Base-by-base conservation (phyloP, 345 rosid genomes). In the Gossypium arboreum region DNA sequence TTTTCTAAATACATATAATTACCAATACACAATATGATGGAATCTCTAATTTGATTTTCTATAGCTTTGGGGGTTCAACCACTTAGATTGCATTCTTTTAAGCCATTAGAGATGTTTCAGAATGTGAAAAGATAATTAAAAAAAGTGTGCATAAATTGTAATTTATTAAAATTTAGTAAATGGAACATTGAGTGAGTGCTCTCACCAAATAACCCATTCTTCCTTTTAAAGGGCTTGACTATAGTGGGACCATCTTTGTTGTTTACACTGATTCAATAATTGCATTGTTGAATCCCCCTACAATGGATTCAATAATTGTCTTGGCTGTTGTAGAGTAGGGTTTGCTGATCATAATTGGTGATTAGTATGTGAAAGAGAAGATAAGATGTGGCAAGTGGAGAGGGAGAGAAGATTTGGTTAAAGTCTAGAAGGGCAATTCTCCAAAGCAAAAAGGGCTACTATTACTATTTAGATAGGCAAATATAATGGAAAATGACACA, bases 351-450 rank as follows among this genome's bases (percentile, higher is more conserved):
- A 51, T 80, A 34, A 34, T 34, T 5, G 7, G 41, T 34, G 41
- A 34, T 34, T 78, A 82, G 80, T 75, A 67, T 54, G 64, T 55
- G 43, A 27, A 15, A 25, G 44, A 25, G 27, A 67, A 56, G 77
- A 76, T 78, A 50, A 59, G 18, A 34, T 66, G 50, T 48, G 51
- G 51, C 22, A 13, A 50, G 47, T 66, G 50, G 55, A 52, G 52
- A 20, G 71, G 63, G 58, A 16, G 64, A 50, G 5, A 55, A 18
- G 20, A 39, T 17, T 8, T 60, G 67, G n/a, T 73, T 78, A 29
- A 62, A 25, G 60, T 77, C 76, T 61, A 76, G 64, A 79, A 82
- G 80, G 73, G 39, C 80, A 56, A 44, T 27, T 72, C 75, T 63
- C 79, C 72, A 71, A 48, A 11, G 27, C 18, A 58, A 47, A 64